A percentile compares a stretch with the other conserved stretches of the same genome.
Evolutionary conservation across 495 filamentous ascomycete species (phyloP).

Genomic region (Aspergillus kassunensis): DNA sequence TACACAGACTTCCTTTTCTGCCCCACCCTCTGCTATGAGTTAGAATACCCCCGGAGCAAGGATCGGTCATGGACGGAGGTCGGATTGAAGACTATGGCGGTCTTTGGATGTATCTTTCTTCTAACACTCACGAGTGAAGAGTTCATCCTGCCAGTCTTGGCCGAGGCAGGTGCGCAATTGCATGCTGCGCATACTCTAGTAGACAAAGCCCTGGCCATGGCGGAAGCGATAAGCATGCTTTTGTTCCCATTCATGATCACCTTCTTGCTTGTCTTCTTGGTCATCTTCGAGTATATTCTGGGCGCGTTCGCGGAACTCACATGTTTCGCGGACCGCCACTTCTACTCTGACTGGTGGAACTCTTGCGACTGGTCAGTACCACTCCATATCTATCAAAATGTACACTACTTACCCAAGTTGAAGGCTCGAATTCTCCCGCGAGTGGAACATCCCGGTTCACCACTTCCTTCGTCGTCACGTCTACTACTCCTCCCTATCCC

Average conservation of each 20-base stretch:
- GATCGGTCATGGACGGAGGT: slow-evolving; percentile 76
- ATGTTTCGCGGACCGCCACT: slow-evolving; percentile 88
- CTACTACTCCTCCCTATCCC: slow-evolving; percentile 71
- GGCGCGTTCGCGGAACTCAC: slow-evolving; percentile 94
- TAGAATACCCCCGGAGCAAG: slow-evolving; percentile 85
- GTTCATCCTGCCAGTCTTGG: slow-evolving; percentile 87
- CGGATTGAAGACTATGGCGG: slow-evolving; percentile 77
- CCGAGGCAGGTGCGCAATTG: slow-evolving; percentile 67
- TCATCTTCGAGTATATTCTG: slow-evolving; percentile 95
- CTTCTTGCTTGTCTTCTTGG: slow-evolving; percentile 90
- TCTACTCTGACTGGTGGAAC: slow-evolving; percentile 97
- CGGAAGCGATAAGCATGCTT: slow-evolving; percentile 89
- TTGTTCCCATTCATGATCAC: slow-evolving; percentile 98
- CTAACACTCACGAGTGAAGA: slow-evolving; percentile 89
- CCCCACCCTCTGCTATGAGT: slow-evolving; percentile 94
- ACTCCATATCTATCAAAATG: no score
- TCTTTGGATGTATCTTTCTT: slow-evolving; percentile 95
- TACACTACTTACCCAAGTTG: neutral
- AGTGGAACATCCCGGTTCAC: slow-evolving; percentile 99
- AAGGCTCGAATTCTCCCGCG: slow-evolving; percentile 91
- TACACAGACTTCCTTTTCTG: slow-evolving; percentile 87
- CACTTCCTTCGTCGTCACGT: slow-evolving; percentile 94
- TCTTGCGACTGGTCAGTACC: slow-evolving; percentile 50
- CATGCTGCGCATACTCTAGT: slow-evolving; percentile 50
- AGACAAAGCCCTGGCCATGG: slow-evolving; percentile 74